Percentiles rank a stretch among this genome's conserved stretches.
phyloP scores from a whole-genome alignment of 768 basidiomycete species.

The Suillus weaverae region DNA sequence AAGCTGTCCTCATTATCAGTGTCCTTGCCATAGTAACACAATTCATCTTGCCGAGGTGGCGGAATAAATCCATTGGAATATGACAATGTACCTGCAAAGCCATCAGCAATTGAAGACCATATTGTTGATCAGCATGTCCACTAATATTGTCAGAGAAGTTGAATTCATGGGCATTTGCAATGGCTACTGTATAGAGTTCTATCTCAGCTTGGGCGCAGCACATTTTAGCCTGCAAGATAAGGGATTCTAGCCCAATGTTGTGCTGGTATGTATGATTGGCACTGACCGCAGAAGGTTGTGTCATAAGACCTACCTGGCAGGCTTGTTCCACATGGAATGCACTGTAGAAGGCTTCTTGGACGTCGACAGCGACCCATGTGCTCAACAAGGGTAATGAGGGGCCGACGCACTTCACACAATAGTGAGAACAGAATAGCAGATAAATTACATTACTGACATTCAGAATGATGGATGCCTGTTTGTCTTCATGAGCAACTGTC shows the following conservation, averaged over 20 bases:
- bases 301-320: neutral
- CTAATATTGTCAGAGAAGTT: neutral
- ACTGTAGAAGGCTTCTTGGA: neutral
- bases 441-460: neutral
- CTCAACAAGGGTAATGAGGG: neutral
- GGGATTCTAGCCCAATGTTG: neutral
- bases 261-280: neutral
- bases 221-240: neutral
- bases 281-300: fast-evolving
- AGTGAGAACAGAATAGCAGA: too few species aligned
- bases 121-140: neutral
- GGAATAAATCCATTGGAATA: too few species aligned
- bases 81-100: too few species aligned
- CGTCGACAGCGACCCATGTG: neutral
- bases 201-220: neutral
- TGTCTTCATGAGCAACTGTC: too few species aligned
- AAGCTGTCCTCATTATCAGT: too few species aligned
- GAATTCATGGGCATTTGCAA: neutral
- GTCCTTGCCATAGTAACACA: too few species aligned
- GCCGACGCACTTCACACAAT: neutral
- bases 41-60: too few species aligned
- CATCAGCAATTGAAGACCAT: too few species aligned
- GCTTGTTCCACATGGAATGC: neutral
- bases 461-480: too few species aligned
- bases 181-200: neutral